phyloP scores from a whole-genome alignment of 2,329 filamentous ascomycete genomes.

The Escovopsis sp. region DNA sequence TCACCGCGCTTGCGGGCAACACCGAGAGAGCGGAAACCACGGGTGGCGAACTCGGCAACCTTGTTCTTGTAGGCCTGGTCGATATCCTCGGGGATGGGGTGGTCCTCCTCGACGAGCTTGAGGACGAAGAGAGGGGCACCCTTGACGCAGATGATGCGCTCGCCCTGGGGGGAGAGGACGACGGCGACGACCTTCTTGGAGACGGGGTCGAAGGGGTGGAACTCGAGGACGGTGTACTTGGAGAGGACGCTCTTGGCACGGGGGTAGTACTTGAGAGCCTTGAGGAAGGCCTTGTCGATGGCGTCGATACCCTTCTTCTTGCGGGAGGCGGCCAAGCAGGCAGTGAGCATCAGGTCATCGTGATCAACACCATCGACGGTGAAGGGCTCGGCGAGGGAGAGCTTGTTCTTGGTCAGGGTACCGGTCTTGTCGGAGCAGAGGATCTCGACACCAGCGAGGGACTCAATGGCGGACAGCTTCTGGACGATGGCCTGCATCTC shows the following conservation, averaged over 20 bases:
- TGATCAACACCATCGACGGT: constrained; percentile 67
- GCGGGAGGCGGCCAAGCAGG: constrained; percentile 75
- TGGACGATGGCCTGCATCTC: constrained; percentile 90
- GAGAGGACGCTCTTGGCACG: constrained; percentile 64
- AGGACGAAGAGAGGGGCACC: constrained; percentile 79
- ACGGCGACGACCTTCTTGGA: constrained; percentile 83
- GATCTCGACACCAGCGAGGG: constrained; percentile 81
- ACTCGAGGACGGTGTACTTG: constrained; percentile 74
- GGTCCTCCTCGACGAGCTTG: constrained; percentile 74
- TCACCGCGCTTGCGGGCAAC: constrained; percentile 76
- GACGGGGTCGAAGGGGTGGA: constrained; percentile 81
- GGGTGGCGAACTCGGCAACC: constrained; percentile 78
- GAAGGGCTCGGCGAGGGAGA: constrained; percentile 74
- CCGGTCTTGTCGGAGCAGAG: constrained; percentile 92
- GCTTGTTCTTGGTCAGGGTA: constrained; percentile 88
- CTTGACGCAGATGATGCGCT: constrained; percentile 80
- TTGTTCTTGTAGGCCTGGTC: constrained; percentile 83
- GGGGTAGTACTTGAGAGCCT: constrained; percentile 69
- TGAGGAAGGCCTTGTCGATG: constrained; percentile 90
- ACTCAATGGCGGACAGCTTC: constrained; percentile 85
- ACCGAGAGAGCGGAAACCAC: constrained; percentile 88
- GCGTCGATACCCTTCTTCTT: constrained; percentile 95
- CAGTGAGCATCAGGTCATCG: constrained; percentile 84
- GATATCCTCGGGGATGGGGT: constrained; percentile 59
- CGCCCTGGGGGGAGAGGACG: constrained; percentile 69